Conservation (phyloP, 768 basidiomycete genomes). For the Leccinum truebloodii region DNA sequence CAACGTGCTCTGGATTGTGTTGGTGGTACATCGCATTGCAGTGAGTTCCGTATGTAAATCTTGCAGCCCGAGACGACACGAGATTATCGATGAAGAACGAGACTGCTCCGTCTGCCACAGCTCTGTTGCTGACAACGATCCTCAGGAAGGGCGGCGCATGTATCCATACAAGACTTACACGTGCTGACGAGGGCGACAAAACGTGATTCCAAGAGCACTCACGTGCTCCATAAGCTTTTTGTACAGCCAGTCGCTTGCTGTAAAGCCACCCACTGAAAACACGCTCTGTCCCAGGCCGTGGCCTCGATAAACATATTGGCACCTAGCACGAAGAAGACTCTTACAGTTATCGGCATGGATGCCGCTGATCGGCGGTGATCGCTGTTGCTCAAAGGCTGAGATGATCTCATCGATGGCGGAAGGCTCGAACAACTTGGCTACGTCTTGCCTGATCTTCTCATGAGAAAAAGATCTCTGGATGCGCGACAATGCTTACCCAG, state of each 20-base stretch:
- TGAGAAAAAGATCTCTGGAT: slow-evolving; percentile 37
- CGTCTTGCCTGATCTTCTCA: slow-evolving; percentile 15
- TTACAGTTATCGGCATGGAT: slow-evolving; percentile 11
- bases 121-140: no score
- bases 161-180: slow-evolving; percentile 9
- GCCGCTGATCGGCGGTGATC: slow-evolving; percentile 3
- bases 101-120: no score
- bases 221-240: slow-evolving; percentile 14
- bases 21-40: no score
- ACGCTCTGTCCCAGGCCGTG: slow-evolving; percentile 4
- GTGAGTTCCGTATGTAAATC: no score
- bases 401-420: slow-evolving; percentile 14
- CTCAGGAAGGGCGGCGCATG: no score
- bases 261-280: slow-evolving; percentile 18
- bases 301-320: not conserved
- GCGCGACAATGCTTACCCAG: slow-evolving; percentile 34
- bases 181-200: slow-evolving; percentile 15
- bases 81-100: no score
- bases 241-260: slow-evolving; percentile 16
- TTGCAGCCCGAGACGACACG: no score
- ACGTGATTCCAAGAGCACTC: slow-evolving; percentile 6
- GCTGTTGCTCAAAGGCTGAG: slow-evolving; percentile 16
- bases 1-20: no score
- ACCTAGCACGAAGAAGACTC: not conserved
- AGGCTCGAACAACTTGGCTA: slow-evolving; percentile 15